Evolutionary conservation across 257 asterid species (phyloP).

Genomic region (Primulina tabacum): DNA sequence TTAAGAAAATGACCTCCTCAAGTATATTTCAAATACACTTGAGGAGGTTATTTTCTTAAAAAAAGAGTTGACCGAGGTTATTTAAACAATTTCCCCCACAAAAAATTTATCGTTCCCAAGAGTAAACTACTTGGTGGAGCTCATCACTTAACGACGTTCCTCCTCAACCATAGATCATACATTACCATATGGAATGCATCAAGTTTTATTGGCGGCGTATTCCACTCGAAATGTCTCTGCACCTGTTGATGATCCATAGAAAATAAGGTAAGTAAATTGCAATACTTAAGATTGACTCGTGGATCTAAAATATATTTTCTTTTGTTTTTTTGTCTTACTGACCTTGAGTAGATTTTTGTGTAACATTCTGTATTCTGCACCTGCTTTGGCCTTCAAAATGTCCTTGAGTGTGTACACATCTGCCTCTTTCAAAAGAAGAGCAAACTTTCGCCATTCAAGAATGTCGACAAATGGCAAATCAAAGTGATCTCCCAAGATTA

Average conservation of each 20-base stretch:
- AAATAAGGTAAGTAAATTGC: not conserved
- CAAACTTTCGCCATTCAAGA: constrained; percentile 27
- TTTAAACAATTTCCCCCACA: no score
- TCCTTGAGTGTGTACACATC: constrained; percentile 19
- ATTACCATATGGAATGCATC: constrained; percentile 33
- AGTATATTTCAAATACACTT: no score
- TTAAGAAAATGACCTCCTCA: no score
- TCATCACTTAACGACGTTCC: constrained; percentile 17
- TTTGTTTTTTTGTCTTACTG: not conserved
- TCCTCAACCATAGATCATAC: constrained; percentile 32
- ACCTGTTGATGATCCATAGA: constrained; percentile 21
- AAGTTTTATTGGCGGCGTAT: constrained; percentile 18
- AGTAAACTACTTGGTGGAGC: not conserved
- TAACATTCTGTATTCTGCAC: constrained; percentile 12
- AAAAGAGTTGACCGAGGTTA: no score
- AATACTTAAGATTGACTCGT: not conserved
- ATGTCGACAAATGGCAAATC: constrained; percentile 27
- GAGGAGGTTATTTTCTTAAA: no score
- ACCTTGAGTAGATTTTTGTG: constrained; percentile 25
- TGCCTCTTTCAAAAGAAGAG: constrained; percentile 19
- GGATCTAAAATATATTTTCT: not conserved
- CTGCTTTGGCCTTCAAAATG: constrained; percentile 25
- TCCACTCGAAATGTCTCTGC: constrained; percentile 32
- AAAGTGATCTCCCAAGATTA: constrained; percentile 27
- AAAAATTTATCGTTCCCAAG: constrained; percentile 8